phyloP scores from a whole-genome alignment of 1,284 basidiomycete genomes.

The Puccinia coronata region DNA sequence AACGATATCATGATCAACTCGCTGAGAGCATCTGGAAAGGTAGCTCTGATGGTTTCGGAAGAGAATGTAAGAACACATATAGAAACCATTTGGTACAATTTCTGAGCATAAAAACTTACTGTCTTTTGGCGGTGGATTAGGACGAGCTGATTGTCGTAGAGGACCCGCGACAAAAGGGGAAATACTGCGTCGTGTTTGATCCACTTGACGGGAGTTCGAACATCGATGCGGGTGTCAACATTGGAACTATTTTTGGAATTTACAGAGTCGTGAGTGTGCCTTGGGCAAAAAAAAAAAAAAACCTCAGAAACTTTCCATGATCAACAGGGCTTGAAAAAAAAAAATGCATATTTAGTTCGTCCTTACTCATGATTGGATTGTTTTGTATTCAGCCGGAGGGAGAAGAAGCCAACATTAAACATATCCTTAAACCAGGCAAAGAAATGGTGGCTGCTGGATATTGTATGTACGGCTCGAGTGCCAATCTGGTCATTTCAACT shows the following conservation, averaged over 20 bases:
- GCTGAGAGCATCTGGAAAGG: conserved; percentile 86
- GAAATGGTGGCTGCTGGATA: conserved; percentile 96
- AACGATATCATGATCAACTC: conserved; percentile 99
- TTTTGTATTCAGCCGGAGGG: conserved; percentile 66
- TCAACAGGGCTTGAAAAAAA: not conserved
- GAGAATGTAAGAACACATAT: conserved; percentile 73
- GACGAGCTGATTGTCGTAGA: conserved; percentile 59
- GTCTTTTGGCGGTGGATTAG: no score
- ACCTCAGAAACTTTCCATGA: not conserved
- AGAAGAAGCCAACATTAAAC: conserved; percentile 74
- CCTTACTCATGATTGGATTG: conserved; percentile 25
- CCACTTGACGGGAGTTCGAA: conserved; percentile 97
- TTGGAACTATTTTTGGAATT: conserved; percentile 98
- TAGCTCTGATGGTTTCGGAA: conserved; percentile 93
- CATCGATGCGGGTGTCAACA: conserved; percentile 99
- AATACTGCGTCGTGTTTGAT: conserved; percentile 93
- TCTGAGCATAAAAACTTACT: no score
- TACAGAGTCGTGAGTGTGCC: conserved; percentile 71
- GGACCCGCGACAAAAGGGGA: conserved; percentile 64
- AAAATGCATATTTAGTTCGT: conserved; percentile 25
- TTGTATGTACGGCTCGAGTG: conserved; percentile 88
- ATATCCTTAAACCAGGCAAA: conserved; percentile 88
- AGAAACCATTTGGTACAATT: no score
- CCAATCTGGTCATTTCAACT: conserved; percentile 93
- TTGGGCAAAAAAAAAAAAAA: no score